These are phyloP conservation scores for Blastobotrys attinorum DNA, from an alignment of 805 yeast species.

Conservation along the genomic window DNA sequence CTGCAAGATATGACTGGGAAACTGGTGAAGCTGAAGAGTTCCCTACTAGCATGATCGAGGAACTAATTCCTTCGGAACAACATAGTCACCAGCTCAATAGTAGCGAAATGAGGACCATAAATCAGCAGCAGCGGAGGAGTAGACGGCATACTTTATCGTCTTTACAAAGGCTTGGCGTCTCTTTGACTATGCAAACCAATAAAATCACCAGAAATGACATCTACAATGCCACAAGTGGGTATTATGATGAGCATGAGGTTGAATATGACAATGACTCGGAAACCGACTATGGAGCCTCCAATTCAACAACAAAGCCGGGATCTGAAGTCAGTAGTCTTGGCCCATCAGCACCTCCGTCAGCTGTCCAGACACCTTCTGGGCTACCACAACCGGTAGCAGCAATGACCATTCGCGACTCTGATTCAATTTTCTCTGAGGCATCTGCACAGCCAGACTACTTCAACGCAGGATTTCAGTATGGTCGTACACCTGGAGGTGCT, in stretches of 20 bases:
- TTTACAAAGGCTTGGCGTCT: conserved; percentile 68
- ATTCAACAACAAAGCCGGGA: background rate
- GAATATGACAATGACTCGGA: conserved; percentile 5
- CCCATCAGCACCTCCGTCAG: background rate
- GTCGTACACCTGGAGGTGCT: background rate
- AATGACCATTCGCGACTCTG: background rate
- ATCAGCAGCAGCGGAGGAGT: conserved; percentile 14
- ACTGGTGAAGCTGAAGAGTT: conserved; percentile 2
- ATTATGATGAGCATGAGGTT: conserved; percentile 22
- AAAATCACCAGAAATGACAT: conserved; percentile 33
- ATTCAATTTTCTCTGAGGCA: background rate
- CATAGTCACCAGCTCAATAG: background rate
- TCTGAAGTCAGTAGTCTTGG: background rate
- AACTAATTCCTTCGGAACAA: conserved; percentile 2
- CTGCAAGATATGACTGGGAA: conserved; percentile 38
- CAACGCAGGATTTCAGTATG: background rate
- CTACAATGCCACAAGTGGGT: conserved; percentile 3
- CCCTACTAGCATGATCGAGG: conserved; percentile 2
- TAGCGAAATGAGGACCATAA: background rate
- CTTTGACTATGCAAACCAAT: conserved; percentile 68
- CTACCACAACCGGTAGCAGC: background rate
- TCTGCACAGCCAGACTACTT: background rate
- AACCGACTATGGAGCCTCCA: background rate
- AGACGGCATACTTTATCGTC: conserved; percentile 42
- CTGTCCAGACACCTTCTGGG: background rate